Evolutionary conservation across 139 green algal species (phyloP), one percentile per base, ranked within the genome.

Genomic region (Desmodesmus armatus): DNA sequence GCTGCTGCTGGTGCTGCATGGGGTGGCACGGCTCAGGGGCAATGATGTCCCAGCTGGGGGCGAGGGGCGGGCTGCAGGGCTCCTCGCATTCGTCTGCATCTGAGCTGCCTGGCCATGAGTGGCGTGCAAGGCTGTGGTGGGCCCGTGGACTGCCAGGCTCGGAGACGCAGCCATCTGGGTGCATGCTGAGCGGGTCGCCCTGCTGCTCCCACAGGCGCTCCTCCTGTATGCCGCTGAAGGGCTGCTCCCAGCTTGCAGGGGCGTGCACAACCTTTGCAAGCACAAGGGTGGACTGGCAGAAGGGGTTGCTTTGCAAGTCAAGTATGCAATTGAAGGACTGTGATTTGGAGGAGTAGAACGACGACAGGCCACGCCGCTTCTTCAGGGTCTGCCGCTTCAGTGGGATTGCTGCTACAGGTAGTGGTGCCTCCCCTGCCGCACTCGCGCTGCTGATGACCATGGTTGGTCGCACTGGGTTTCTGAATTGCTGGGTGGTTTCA

Each of bases 271-370:
- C n/a, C 65, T 85, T 85, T 23, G 79, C 79, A n/a, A 85, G 79
- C 43, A 51, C 3, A 17, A 85, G 25, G n/a, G 55, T 47, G 23
- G 63, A 77, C 13, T 29, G 25, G 79, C 79, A 55, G 43, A 41
- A 75, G 0, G 44, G 35, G 31, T 75, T 53, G 21, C 21, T 53
- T 7, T 66, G 13, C 5, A 86, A 37, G 23, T 79, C 80, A 23
- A 51, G 25, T 6, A 86, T 80, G 53, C 80, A 86, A 37, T 49
- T 78, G 51, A 86, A 86, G 25, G 37, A 67, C 51, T 80, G 80
- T 2, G 47, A 73, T 69, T 86, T 86, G 69, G 29, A 44, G 31
- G 27, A 58, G 69, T 86, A 86, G 65, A 79, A 73, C 23, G 44
- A 33, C 7, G 49, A 73, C 63, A 86, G 80, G 44, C 55, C 43